These are phyloP conservation scores for Euphorbia schlechtendalii DNA, from an alignment of 441 rosid genomes.

Conservation along the genomic window DNA sequence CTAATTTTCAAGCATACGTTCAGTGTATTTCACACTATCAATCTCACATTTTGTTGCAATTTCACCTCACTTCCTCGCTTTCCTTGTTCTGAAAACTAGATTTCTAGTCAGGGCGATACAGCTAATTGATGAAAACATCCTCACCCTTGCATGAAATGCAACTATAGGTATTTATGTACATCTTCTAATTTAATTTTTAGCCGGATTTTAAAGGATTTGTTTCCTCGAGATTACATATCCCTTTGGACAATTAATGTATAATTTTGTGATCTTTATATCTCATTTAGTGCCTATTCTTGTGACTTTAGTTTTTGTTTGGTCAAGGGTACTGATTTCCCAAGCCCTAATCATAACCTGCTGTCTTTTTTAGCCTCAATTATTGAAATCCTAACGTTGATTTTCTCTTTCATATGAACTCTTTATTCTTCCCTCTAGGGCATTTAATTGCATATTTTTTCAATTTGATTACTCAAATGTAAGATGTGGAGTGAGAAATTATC, in stretches of 20 bases:
- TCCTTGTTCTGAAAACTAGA: too few species aligned
- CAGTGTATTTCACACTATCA: too few species aligned
- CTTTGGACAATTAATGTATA: too few species aligned
- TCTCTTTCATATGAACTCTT: not conserved
- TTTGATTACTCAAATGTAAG: not conserved
- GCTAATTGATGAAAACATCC: too few species aligned
- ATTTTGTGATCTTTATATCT: not conserved
- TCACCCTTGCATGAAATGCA: constrained; percentile 5
- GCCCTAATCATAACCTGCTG: not conserved
- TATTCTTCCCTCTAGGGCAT: not conserved
- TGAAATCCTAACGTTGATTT: not conserved
- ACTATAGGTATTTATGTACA: not conserved
- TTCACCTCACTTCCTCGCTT: too few species aligned
- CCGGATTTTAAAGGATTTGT: too few species aligned
- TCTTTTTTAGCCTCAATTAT: not conserved
- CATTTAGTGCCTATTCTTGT: not conserved
- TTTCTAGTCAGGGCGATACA: too few species aligned
- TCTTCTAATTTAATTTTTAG: not conserved
- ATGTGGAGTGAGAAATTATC: not conserved
- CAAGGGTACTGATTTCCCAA: not conserved
- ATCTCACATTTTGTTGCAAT: too few species aligned
- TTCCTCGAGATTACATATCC: too few species aligned
- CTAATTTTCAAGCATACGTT: too few species aligned
- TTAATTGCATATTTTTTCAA: not conserved
- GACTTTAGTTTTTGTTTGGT: not conserved